These are phyloP conservation scores for Kazachstania taianensis DNA, from an alignment of 805 yeast genomes.

Conservation along the genomic window DNA sequence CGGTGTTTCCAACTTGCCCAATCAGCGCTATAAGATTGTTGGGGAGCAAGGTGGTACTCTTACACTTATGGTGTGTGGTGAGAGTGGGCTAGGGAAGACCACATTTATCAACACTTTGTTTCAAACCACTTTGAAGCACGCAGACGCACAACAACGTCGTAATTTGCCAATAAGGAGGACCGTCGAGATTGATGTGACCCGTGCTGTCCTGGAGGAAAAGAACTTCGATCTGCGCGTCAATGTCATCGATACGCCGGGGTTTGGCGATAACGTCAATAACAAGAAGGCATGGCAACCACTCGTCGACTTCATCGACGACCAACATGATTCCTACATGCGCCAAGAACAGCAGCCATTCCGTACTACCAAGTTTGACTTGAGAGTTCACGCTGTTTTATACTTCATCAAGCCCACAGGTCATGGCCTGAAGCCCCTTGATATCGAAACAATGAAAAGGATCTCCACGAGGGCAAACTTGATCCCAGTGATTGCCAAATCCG, in stretches of 20 bases:
- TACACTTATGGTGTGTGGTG: slow-evolving; percentile 83
- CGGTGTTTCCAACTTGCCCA: slow-evolving; percentile 65
- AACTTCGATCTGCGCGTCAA: slow-evolving; percentile 69
- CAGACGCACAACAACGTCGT: slow-evolving; percentile 34
- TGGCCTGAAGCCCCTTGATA: slow-evolving; percentile 76
- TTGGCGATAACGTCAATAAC: slow-evolving; percentile 85
- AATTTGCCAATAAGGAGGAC: slow-evolving; percentile 50
- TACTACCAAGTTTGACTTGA: slow-evolving; percentile 53
- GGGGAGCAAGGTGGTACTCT: slow-evolving; percentile 67
- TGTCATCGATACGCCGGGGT: slow-evolving; percentile 87
- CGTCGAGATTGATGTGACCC: slow-evolving; percentile 65
- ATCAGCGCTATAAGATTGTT: slow-evolving; percentile 68
- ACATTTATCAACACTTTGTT: slow-evolving; percentile 81
- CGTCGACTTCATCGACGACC: slow-evolving; percentile 83
- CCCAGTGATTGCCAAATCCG: slow-evolving; percentile 85
- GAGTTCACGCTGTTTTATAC: slow-evolving; percentile 86
- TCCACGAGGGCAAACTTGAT: slow-evolving; percentile 75
- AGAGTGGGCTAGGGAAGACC: slow-evolving; percentile 86
- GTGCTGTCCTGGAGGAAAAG: slow-evolving; percentile 78
- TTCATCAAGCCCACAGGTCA: slow-evolving; percentile 90
- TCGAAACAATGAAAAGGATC: slow-evolving; percentile 77
- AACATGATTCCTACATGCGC: slow-evolving; percentile 78
- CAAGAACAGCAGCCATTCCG: slow-evolving; percentile 90
- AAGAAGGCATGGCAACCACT: slow-evolving; percentile 79
- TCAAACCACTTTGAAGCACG: slow-evolving; percentile 56